Conservation (phyloP, 306 rosid genomes). For the Cucurbita pepo region DNA sequence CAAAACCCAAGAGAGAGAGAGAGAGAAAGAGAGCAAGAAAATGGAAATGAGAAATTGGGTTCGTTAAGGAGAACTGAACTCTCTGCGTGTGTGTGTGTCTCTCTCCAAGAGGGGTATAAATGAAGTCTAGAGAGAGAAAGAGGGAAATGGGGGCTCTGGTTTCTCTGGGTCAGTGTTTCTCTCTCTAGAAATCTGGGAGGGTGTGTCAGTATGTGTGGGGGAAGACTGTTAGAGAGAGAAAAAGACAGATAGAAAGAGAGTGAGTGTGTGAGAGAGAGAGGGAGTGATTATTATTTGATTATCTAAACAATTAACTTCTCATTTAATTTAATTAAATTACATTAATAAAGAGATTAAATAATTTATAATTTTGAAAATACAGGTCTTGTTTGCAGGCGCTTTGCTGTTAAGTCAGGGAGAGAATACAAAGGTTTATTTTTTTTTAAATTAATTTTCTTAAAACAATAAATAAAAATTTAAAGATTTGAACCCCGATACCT, state of each 20-base stretch:
- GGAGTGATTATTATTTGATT: not conserved
- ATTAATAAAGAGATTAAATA: too few relatives aligned
- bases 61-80: not conserved
- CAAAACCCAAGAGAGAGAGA: not conserved
- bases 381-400: constrained; percentile 16
- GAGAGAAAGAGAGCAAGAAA: not conserved
- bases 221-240: constrained; percentile 18
- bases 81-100: not conserved
- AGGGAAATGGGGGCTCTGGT: not conserved
- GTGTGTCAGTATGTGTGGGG: constrained; percentile 9
- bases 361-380: too few relatives aligned
- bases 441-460: too few relatives aligned
- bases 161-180: constrained; percentile 5
- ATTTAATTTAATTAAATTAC: not conserved
- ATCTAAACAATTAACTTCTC: not conserved
- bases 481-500: too few relatives aligned
- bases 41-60: not conserved
- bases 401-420: constrained; percentile 32
- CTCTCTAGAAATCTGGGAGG: constrained; percentile 46
- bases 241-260: constrained; percentile 3
- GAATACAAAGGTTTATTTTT: too few relatives aligned
- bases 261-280: not conserved
- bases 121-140: not conserved
- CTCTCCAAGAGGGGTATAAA: not conserved
- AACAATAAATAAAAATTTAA: too few relatives aligned